phyloP scores from a whole-genome alignment of 1,284 basidiomycete genomes.

The Sanghuangporus baumii region DNA sequence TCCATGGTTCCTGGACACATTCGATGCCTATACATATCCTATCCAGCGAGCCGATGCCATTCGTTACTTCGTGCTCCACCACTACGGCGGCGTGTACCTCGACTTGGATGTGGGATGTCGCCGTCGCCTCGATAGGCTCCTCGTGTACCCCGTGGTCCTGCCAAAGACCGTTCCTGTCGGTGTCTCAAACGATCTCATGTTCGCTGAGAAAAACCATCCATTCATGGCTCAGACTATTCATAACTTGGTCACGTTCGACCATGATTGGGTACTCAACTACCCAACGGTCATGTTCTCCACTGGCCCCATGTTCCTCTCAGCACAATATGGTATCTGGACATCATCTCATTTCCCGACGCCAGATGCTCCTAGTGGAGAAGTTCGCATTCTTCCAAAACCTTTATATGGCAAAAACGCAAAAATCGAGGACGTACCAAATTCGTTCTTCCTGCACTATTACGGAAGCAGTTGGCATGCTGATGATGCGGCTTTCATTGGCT shows the following conservation, averaged over 20 bases:
- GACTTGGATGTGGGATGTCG: conserved; percentile 96
- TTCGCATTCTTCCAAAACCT: conserved; percentile 89
- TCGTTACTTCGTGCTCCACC: conserved; percentile 95
- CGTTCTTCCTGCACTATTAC: conserved; percentile 95
- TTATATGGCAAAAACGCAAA: conserved; percentile 97
- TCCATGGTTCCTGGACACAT: conserved; percentile 89
- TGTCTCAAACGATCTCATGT: conserved; percentile 96
- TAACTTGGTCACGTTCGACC: conserved; percentile 89
- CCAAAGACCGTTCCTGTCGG: conserved; percentile 96
- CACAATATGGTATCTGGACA: conserved; percentile 80
- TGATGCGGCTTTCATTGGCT: conserved; percentile 89
- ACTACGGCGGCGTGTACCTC: conserved; percentile 94
- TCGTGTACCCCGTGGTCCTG: conserved; percentile 86
- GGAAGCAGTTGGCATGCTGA: conserved; percentile 96
- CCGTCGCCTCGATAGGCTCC: conserved; percentile 84
- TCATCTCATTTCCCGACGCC: conserved; percentile 62
- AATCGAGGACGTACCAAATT: conserved; percentile 76
- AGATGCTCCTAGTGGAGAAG: conserved; percentile 50
- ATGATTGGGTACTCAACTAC: conserved; percentile 91
- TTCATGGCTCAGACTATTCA: conserved; percentile 94
- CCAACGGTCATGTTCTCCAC: conserved; percentile 99
- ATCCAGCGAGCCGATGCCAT: conserved; percentile 98
- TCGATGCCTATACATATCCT: conserved; percentile 86
- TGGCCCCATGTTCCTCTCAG: conserved; percentile 89
- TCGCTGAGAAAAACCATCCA: conserved; percentile 79